Percentiles rank a stretch among this genome's conserved stretches.
Evolutionary conservation across 371 early-diverging fungal species (phyloP).

Genomic region (Apophysomyces trapeziformis): DNA sequence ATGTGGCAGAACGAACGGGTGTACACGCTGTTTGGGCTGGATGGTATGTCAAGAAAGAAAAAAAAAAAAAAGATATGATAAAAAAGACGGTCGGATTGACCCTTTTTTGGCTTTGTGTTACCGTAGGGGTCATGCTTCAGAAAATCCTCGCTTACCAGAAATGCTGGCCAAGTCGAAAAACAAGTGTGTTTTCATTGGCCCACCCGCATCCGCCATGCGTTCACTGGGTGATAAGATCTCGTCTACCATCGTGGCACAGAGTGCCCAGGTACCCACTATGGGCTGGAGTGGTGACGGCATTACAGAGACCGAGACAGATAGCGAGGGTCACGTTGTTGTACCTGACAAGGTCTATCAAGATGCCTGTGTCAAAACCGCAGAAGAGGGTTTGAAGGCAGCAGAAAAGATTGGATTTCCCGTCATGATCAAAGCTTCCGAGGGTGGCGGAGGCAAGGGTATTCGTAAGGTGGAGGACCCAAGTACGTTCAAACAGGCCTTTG

Average conservation of each 20-base stretch:
- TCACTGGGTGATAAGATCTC: conserved; percentile 98
- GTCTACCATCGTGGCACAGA: conserved; percentile 97
- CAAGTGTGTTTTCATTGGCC: conserved; percentile 96
- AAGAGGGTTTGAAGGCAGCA: conserved; percentile 82
- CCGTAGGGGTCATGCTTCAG: conserved; percentile 99
- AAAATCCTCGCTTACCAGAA: conserved; percentile 96
- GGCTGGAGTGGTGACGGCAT: conserved; percentile 95
- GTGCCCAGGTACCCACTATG: conserved; percentile 95
- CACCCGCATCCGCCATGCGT: conserved; percentile 98
- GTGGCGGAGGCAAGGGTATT: conserved; percentile 99
- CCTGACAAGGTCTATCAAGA: conserved; percentile 78
- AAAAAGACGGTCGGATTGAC: not conserved
- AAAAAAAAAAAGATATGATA: not conserved
- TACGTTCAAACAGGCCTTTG: conserved; percentile 79
- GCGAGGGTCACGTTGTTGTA: conserved; percentile 79
- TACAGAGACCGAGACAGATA: conserved; percentile 65
- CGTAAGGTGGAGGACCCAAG: conserved; percentile 82
- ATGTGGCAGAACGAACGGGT: conserved; percentile 94
- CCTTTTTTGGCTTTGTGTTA: conserved; percentile 23
- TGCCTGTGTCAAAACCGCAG: conserved; percentile 79
- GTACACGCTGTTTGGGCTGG: conserved; percentile 83
- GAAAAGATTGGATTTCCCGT: conserved; percentile 94
- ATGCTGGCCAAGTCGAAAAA: conserved; percentile 78
- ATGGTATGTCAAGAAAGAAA: conserved; percentile 52
- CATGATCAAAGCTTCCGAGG: conserved; percentile 99